Evolutionary conservation across 1,284 basidiomycete species (phyloP), one percentile per base, ranked within the genome.

Genomic region (Cryptococcus sp.): DNA sequence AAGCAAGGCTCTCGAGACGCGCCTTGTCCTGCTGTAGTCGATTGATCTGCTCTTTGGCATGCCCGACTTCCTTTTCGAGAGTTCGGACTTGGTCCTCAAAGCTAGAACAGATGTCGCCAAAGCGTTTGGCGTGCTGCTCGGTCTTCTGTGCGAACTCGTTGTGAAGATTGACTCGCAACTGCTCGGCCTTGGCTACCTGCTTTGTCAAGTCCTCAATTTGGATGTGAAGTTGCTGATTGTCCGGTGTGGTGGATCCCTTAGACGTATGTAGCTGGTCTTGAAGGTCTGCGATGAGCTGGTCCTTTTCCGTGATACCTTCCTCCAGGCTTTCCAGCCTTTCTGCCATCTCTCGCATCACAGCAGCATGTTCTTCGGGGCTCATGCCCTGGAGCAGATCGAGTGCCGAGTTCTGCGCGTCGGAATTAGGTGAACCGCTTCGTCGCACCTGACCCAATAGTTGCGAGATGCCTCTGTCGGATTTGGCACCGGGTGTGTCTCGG

Each of bases 131-230:
- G 49, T 77, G 74, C 31, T 71, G 62, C 54, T 73, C 68, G 3
- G 73, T 77, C 50, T 76, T 73, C 31, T 38, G n/a, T 0, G 71
- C 65, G 56, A 73, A 78, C 25, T 72, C 68, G 22, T 61, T 44
- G 20, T 74, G 69, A 0, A 71, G 55, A 0, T 53, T 23, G 3
- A 47, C 58, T 35, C 64, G 57, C 4, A 58, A 61, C 25, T 57
- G 38, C n/a, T 70, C 67, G 3, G 67, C 65, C 16, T 69, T 60
- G 25, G 67, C 69, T 5, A 74, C 61, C 35, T 71, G 50, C 7
- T 52, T 39, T 8, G 50, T 41, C 3, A 68, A 56, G 10, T 60
- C 56, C 10, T 58, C 60, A 22, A 68, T 47, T 45, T 56, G 47
- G 23, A 39, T 40, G 1, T 50, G 44, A 6, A 56, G 25, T 42